phyloP scores from a whole-genome alignment of 805 yeast species.

The Cyberlindnera nakhonratchasimensis region DNA sequence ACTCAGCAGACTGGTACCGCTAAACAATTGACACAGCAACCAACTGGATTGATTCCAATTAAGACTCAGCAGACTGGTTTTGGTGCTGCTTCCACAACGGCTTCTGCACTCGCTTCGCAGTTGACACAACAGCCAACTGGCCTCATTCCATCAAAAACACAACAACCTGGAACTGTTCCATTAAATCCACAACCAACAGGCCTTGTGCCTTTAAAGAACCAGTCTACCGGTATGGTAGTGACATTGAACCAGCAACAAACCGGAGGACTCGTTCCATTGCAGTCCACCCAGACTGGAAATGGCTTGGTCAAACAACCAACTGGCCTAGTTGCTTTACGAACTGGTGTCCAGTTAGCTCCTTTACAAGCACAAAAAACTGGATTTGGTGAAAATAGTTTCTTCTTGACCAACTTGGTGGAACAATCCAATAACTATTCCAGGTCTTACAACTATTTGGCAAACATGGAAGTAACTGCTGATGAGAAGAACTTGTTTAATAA shows the following conservation, averaged over 20 bases:
- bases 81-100: slow-evolving; percentile 19
- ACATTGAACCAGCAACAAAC: slow-evolving; percentile 35
- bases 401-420: slow-evolving; percentile 54
- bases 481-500: slow-evolving; percentile 85
- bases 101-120: slow-evolving; percentile 17
- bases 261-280: slow-evolving; percentile 32
- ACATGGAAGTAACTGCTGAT: slow-evolving; percentile 64
- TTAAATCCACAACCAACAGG: slow-evolving; percentile 18
- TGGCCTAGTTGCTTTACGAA: slow-evolving; percentile 2
- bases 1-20: slow-evolving; percentile 68
- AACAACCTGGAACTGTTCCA: slow-evolving; percentile 20
- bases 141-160: slow-evolving; percentile 24
- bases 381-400: slow-evolving; percentile 39
- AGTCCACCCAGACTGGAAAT: slow-evolving; percentile 6
- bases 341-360: slow-evolving; percentile 26
- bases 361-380: slow-evolving; percentile 43
- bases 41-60: slow-evolving; percentile 13
- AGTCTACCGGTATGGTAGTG: slow-evolving; percentile 42
- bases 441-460: slow-evolving; percentile 27
- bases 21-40: slow-evolving; percentile 35
- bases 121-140: slow-evolving; percentile 38
- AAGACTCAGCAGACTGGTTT: slow-evolving; percentile 62
- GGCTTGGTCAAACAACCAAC: slow-evolving; percentile 5
- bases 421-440: slow-evolving; percentile 41
- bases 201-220: slow-evolving; percentile 20